Evolutionary conservation across 352 stramenopile genomes (phyloP).

Genomic region (Plasmopara halstedii): DNA sequence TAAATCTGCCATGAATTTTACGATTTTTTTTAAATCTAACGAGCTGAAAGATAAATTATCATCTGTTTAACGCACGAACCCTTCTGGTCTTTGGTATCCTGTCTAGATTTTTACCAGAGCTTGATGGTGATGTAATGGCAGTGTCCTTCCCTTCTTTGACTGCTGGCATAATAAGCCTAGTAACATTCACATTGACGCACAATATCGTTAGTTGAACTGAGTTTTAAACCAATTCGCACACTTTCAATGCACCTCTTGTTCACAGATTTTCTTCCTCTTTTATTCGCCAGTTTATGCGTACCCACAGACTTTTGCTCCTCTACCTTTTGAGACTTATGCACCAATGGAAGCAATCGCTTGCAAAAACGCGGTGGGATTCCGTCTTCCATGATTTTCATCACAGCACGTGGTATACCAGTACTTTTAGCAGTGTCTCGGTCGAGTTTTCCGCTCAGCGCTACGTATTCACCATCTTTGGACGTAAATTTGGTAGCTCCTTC

Average conservation of each 20-base stretch:
- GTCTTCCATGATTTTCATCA: slow-evolving; percentile 43
- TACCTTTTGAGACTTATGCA: slow-evolving; percentile 1
- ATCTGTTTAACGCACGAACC: slow-evolving; percentile 1
- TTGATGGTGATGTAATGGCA: neutral
- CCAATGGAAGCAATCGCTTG: slow-evolving; percentile 20
- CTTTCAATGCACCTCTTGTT: slow-evolving; percentile 6
- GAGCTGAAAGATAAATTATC: neutral
- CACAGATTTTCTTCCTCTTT: slow-evolving; percentile 2
- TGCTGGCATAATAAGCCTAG: slow-evolving; percentile 1
- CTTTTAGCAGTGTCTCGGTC: slow-evolving; percentile 28
- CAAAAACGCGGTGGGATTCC: slow-evolving; percentile 49
- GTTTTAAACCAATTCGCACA: neutral
- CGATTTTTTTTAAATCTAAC: neutral
- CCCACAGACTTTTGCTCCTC: slow-evolving; percentile 1
- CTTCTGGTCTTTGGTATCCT: slow-evolving; percentile 14
- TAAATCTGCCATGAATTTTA: neutral
- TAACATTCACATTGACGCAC: slow-evolving; percentile 4
- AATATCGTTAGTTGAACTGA: neutral
- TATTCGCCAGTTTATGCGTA: slow-evolving; percentile 1
- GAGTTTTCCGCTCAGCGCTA: slow-evolving; percentile 34
- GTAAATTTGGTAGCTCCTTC: slow-evolving; percentile 35
- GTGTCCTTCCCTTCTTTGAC: slow-evolving; percentile 7
- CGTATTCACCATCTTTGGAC: slow-evolving; percentile 27
- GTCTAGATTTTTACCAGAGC: slow-evolving; percentile 4
- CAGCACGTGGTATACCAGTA: slow-evolving; percentile 25